phyloP scores from a whole-genome alignment of 2,329 filamentous ascomycete genomes.

The Ambrosiella xylebori region DNA sequence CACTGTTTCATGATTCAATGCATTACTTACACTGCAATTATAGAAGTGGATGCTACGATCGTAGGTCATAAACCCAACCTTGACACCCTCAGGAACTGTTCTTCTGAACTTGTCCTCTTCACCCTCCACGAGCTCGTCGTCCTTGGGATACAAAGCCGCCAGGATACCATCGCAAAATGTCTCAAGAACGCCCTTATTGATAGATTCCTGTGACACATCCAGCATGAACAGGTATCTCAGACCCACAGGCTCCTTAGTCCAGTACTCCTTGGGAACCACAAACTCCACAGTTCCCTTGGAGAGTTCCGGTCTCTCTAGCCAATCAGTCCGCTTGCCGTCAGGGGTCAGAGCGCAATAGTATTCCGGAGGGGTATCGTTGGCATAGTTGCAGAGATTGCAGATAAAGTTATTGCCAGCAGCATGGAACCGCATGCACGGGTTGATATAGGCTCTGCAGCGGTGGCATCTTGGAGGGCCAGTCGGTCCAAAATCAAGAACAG shows the following conservation, averaged over 20 bases:
- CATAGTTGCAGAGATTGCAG: constrained; percentile 95
- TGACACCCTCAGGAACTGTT: constrained; percentile 58
- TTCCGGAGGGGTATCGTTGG: constrained; percentile 76
- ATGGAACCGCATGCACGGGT: constrained; percentile 96
- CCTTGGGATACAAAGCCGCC: constrained; percentile 58
- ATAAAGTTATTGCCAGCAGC: constrained; percentile 91
- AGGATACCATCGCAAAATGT: constrained; percentile 81
- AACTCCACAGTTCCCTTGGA: constrained; percentile 89
- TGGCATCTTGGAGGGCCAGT: constrained; percentile 76
- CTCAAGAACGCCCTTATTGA: constrained; percentile 78
- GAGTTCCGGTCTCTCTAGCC: constrained; percentile 76
- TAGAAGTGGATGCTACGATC: constrained; percentile 98
- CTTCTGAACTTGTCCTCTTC: constrained; percentile 36
- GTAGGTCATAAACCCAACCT: constrained; percentile 87
- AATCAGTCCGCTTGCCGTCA: constrained; percentile 71
- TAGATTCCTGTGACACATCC: constrained; percentile 81
- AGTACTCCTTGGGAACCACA: constrained; percentile 94
- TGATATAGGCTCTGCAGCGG: constrained; percentile 90
- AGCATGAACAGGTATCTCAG: constrained; percentile 81
- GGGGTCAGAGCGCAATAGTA: constrained; percentile 89
- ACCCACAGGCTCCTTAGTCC: constrained; percentile 83
- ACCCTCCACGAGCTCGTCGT: constrained; percentile 24
- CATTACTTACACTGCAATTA: constrained; percentile 61
- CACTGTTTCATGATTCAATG: background rate
- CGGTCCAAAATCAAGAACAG: constrained; percentile 90